phyloP scores from a whole-genome alignment of 352 stramenopile genomes.

The Phytophthora sansomeana region DNA sequence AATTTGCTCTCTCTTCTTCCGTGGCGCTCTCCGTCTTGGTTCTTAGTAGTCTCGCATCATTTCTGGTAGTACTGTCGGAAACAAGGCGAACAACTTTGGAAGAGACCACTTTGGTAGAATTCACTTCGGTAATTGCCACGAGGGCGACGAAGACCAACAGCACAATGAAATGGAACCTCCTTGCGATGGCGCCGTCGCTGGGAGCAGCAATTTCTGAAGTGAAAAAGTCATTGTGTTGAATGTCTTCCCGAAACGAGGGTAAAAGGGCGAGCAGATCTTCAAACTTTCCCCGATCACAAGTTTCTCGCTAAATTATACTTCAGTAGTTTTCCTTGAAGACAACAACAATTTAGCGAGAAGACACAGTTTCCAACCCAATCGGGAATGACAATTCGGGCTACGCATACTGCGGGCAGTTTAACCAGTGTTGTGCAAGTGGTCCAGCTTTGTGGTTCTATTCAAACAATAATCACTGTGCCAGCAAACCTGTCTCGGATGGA shows the following conservation, averaged over 20 bases:
- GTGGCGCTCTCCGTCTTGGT: neutral
- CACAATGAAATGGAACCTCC: neutral
- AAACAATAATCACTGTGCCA: too few species aligned
- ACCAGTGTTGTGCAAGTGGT: too few species aligned
- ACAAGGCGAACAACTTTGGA: neutral
- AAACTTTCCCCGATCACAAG: neutral
- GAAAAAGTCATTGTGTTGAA: too few species aligned
- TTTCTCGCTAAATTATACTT: too few species aligned
- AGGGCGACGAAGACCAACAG: neutral
- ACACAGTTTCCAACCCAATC: too few species aligned
- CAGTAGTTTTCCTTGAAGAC: too few species aligned
- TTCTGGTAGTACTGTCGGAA: neutral
- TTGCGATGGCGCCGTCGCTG: neutral
- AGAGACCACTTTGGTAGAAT: neutral
- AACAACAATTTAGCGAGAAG: too few species aligned
- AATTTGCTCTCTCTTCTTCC: neutral
- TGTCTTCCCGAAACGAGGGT: neutral
- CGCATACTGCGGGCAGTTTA: too few species aligned
- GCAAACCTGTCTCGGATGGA: too few species aligned
- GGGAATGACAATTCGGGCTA: too few species aligned
- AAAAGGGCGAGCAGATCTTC: neutral
- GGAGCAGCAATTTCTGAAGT: too few species aligned
- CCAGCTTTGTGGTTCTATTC: too few species aligned
- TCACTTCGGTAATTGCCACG: neutral
- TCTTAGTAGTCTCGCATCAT: neutral